These are phyloP conservation scores for Cadophora gregata DNA, from an alignment of 2,329 filamentous ascomycete species.

Conservation along the genomic window DNA sequence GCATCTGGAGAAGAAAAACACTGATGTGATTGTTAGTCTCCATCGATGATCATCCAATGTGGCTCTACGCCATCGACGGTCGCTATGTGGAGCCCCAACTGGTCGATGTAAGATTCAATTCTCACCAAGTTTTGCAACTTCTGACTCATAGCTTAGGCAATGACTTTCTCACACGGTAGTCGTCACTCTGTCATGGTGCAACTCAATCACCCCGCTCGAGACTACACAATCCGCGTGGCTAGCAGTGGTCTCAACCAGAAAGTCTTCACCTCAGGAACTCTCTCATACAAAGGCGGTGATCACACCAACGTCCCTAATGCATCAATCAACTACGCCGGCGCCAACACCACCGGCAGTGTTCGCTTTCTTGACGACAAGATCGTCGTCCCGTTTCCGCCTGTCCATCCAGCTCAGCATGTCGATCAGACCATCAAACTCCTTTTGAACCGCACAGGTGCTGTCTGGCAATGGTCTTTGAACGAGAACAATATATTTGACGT, in stretches of 20 bases:
- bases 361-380: constrained; percentile 26
- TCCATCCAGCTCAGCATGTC: constrained; percentile 23
- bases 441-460: constrained; percentile 40
- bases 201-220: constrained; percentile 46
- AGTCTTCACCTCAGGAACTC: constrained; percentile 24
- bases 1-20: background rate
- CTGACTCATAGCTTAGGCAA: constrained; percentile 22
- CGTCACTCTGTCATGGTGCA: constrained; percentile 51
- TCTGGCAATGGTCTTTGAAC: constrained; percentile 45
- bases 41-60: constrained; percentile 52
- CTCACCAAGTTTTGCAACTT: too few relatives aligned
- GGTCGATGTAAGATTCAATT: constrained; percentile 45
- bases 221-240: constrained; percentile 47
- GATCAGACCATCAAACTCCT: constrained; percentile 37
- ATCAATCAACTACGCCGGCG: constrained; percentile 41
- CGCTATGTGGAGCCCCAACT: constrained; percentile 49
- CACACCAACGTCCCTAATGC: constrained; percentile 21
- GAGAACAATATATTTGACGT: constrained; percentile 38
- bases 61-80: constrained; percentile 52
- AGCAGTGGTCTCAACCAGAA: constrained; percentile 35
- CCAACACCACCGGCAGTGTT: constrained; percentile 43
- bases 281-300: constrained; percentile 27
- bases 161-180: constrained; percentile 43
- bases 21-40: constrained; percentile 39
- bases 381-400: constrained; percentile 27